Base-by-base conservation (phyloP, 2,329 filamentous ascomycete genomes). In the Fusarium redolens region DNA sequence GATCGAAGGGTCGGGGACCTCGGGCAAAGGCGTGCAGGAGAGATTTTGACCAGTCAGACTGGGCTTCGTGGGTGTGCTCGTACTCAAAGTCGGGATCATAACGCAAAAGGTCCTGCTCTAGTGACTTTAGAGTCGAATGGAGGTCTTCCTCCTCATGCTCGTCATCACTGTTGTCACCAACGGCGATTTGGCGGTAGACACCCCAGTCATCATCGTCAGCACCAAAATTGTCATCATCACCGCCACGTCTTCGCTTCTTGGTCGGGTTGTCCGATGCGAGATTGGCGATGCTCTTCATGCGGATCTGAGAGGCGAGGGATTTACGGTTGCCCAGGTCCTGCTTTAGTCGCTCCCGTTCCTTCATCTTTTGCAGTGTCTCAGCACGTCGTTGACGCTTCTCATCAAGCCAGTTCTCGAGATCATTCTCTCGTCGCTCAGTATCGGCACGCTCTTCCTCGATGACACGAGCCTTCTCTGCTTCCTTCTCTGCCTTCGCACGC, bases 121-220 rank as follows among this genome's bases (percentile, higher is more conserved):
- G 89, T 4, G 85, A 86, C 79, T 93, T 93, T 50, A 99, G 88
- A 64, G 87, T 89, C 9, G 87, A 89, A 64, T 90, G 88, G 0
- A 97, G 88, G 78, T 98, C 96, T 81, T 96, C 93, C 79, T 98
- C 96, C 79, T 97, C 95, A 56, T 97, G 95, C 77, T 96, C 93
- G 74, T 98, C 95, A 70, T 96, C 94, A 78, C 92, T 94, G 75
- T 87, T 88, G 12, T 93, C 92, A 56, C 94, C 95, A 2, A 93
- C 94, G 4, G 94, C 93, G 64, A 98, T 97, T 44, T 94, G 94
- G 59, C 96, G 92, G 82, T 99, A 99, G 18, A 99, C 94, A 65
- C 94, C 94, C 96, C 96, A 99, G 81, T 99, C 96, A 64, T 97
- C 95, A 79, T 99, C 96, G 81, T 99, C 96, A 55, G 95, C 95